A percentile compares a stretch with the other conserved stretches of the same genome.
phyloP scores from a whole-genome alignment of 2,329 filamentous ascomycete species.

The Talaromyces amestolkiae region DNA sequence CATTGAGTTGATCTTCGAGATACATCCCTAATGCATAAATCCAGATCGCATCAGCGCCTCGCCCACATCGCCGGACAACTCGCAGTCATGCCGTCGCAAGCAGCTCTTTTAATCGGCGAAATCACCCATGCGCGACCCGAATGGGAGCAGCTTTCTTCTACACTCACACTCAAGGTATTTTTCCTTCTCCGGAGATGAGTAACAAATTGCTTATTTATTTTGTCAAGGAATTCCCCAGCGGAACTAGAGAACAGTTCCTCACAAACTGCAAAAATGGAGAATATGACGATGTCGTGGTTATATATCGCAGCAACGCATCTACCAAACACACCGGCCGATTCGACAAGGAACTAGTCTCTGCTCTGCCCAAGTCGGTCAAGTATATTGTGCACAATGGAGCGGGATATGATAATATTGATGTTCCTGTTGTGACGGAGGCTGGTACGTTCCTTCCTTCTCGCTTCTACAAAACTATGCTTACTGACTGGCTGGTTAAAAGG shows the following conservation, averaged over 20 bases:
- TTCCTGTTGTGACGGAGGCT: conserved; percentile 51
- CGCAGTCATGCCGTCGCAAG: conserved; percentile 35
- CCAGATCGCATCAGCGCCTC: conserved; percentile 1
- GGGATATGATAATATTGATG: conserved; percentile 61
- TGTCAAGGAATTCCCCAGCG: conserved; percentile 53
- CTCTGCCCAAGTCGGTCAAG: conserved; percentile 46
- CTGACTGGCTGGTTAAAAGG: conserved; percentile 22
- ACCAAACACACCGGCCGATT: conserved; percentile 51
- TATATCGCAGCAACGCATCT: conserved; percentile 60
- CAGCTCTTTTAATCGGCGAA: conserved; percentile 46
- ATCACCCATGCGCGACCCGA: conserved; percentile 45
- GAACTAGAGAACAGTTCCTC: conserved; percentile 56
- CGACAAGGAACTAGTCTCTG: conserved; percentile 47
- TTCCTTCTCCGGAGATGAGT: not conserved
- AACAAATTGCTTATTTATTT: not conserved
- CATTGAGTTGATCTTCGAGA: not conserved
- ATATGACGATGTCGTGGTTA: conserved; percentile 55
- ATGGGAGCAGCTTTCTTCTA: conserved; percentile 43
- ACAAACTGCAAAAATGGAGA: conserved; percentile 54
- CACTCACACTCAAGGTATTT: conserved; percentile 42
- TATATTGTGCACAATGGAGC: conserved; percentile 57
- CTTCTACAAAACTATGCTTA: not conserved
- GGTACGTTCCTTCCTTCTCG: conserved; percentile 24
- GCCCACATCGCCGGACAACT: conserved; percentile 1
- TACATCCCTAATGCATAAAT: not conserved